Conservation (phyloP, 371 early-diverging fungal genomes). For the Actinomucor elegans region DNA sequence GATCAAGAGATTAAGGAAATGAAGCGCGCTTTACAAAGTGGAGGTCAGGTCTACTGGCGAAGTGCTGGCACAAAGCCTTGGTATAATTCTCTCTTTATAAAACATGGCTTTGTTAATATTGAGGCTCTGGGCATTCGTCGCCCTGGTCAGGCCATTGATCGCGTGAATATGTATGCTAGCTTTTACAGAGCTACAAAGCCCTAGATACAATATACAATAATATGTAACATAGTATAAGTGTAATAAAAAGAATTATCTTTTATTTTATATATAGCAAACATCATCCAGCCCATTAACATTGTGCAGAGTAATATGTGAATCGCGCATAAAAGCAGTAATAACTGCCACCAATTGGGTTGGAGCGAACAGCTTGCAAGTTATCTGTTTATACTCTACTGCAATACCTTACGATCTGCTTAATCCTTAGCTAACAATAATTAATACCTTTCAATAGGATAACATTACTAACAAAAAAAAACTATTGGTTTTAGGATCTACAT, state of each 20-base stretch:
- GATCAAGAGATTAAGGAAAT: conserved; percentile 70
- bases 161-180: conserved; percentile 87
- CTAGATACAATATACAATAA: neutral
- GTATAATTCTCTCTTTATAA: conserved; percentile 75
- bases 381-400: neutral
- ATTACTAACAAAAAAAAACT: conserved; percentile 28
- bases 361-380: conserved; percentile 45
- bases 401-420: neutral
- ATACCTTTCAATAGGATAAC: conserved; percentile 39
- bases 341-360: conserved; percentile 50
- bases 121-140: conserved; percentile 66
- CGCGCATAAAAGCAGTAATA: no score
- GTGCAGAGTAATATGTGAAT: no score
- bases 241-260: no score
- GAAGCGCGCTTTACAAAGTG: conserved; percentile 55
- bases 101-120: conserved; percentile 65
- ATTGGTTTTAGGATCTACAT: neutral
- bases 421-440: conserved; percentile 38
- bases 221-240: no score
- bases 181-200: conserved; percentile 52
- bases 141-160: conserved; percentile 69
- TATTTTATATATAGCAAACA: no score
- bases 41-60: conserved; percentile 80
- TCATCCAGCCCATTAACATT: no score
- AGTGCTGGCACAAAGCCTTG: conserved; percentile 81